Percentiles rank a stretch among this genome's conserved stretches.
Conservation (phyloP, 73 alveolate species). For the Paramecium caudatum region DNA sequence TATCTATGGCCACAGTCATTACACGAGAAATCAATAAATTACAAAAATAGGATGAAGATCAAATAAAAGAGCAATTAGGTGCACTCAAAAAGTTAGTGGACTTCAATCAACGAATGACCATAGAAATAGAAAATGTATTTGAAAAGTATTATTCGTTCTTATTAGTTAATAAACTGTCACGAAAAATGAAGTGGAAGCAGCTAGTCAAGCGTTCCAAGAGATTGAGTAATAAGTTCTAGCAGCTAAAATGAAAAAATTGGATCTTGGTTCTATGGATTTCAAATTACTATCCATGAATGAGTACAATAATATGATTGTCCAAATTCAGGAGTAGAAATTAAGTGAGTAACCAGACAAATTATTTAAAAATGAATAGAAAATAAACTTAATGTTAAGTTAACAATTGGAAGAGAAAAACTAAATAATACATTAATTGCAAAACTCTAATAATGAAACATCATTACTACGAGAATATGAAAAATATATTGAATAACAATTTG, state of each 20-base stretch:
- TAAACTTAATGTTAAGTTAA: slow-evolving; percentile 10
- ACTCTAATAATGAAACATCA: slow-evolving; percentile 31
- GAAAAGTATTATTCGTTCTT: slow-evolving; percentile 25
- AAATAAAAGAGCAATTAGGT: background rate
- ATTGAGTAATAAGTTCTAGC: slow-evolving; percentile 8
- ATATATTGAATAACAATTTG: background rate
- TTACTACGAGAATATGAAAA: slow-evolving; percentile 11
- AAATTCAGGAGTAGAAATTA: background rate
- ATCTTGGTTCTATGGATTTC: slow-evolving; percentile 8
- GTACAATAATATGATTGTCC: background rate
- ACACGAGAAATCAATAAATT: slow-evolving; percentile 37
- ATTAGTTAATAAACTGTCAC: slow-evolving; percentile 18
- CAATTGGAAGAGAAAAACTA: slow-evolving; percentile 28
- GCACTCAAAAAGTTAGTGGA: background rate
- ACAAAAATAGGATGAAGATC: slow-evolving; percentile 57
- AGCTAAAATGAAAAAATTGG: background rate
- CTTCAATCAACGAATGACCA: background rate
- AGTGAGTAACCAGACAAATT: background rate
- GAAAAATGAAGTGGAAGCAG: slow-evolving; percentile 49
- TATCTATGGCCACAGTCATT: slow-evolving; percentile 44
- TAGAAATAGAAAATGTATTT: slow-evolving; percentile 43
- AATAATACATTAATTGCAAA: background rate
- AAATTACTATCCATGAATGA: slow-evolving; percentile 31
- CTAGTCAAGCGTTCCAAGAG: slow-evolving; percentile 36
- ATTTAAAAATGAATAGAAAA: slow-evolving; percentile 11